phyloP scores from a whole-genome alignment of 495 filamentous ascomycete genomes.

The Podospora anserina region DNA sequence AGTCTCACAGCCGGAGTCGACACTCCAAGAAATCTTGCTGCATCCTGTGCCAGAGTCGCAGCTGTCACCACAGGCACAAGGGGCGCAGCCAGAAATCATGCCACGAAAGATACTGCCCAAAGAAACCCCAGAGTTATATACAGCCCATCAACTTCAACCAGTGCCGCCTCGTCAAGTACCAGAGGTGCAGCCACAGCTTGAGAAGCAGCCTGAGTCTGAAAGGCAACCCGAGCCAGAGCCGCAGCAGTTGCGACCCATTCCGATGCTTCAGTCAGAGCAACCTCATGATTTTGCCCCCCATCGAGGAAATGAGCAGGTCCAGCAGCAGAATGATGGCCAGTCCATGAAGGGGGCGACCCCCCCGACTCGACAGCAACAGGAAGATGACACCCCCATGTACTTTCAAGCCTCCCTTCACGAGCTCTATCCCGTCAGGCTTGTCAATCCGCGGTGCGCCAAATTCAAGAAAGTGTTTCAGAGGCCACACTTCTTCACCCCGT shows the following conservation, averaged over 20 bases:
- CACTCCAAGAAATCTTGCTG: not conserved
- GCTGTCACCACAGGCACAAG: not conserved
- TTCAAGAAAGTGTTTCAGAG: not conserved
- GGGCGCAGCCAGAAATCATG: not conserved
- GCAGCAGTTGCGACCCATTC: not conserved
- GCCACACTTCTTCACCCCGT: not conserved
- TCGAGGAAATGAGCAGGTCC: not conserved
- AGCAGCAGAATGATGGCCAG: not conserved
- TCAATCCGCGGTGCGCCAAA: not conserved
- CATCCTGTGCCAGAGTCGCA: not conserved
- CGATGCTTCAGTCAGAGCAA: not conserved
- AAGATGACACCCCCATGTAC: not conserved
- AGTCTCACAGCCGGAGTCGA: not conserved
- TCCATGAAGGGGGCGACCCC: not conserved
- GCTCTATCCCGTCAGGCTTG: not conserved
- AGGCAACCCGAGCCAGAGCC: not conserved
- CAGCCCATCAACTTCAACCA: not conserved
- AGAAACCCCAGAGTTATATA: not conserved
- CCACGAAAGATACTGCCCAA: not conserved
- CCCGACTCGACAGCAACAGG: not conserved
- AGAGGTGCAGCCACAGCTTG: not conserved
- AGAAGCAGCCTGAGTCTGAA: too few species aligned
- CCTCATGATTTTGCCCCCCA: not conserved
- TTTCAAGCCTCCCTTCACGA: not conserved
- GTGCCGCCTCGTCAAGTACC: not conserved